phyloP scores from a whole-genome alignment of 1,284 basidiomycete genomes.

The Trichosporon sp. region DNA sequence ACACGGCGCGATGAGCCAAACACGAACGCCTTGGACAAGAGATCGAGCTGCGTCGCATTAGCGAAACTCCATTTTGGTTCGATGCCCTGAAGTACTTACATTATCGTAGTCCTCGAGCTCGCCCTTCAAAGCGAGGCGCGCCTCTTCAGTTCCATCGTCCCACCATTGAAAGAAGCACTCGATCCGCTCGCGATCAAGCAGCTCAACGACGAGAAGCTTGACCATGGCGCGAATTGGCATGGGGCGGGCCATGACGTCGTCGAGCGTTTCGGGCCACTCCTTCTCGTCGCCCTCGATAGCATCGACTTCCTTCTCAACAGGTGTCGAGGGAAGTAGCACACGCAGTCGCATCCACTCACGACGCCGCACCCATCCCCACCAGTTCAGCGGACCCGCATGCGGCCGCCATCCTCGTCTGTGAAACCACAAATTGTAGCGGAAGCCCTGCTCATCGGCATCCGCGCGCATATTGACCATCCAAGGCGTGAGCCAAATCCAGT shows the following conservation, averaged over 20 bases:
- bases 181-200: slow-evolving; percentile 37
- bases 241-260: not conserved
- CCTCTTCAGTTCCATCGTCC: slow-evolving; percentile 10
- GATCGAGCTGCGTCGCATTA: slow-evolving; percentile 11
- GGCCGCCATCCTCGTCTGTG: slow-evolving; percentile 35
- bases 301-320: not conserved
- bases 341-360: slow-evolving; percentile 46
- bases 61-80: not conserved
- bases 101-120: slow-evolving; percentile 6
- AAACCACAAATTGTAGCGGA: slow-evolving; percentile 48
- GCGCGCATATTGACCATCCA: slow-evolving; percentile 49
- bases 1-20: not conserved
- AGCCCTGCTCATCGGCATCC: slow-evolving; percentile 47
- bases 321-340: slow-evolving; percentile 3
- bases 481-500: slow-evolving; percentile 45
- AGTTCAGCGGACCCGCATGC: slow-evolving; percentile 36
- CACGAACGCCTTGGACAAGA: slow-evolving; percentile 9
- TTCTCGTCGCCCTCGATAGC: not conserved
- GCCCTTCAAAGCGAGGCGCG: slow-evolving; percentile 7
- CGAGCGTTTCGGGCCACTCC: not conserved
- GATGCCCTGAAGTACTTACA: slow-evolving; percentile 1
- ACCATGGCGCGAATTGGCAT: slow-evolving; percentile 20
- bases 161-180: slow-evolving; percentile 34
- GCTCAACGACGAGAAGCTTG: slow-evolving; percentile 17
- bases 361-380: slow-evolving; percentile 46